phyloP scores from a whole-genome alignment of 768 basidiomycete genomes.

The Hemileccinum impolitum region DNA sequence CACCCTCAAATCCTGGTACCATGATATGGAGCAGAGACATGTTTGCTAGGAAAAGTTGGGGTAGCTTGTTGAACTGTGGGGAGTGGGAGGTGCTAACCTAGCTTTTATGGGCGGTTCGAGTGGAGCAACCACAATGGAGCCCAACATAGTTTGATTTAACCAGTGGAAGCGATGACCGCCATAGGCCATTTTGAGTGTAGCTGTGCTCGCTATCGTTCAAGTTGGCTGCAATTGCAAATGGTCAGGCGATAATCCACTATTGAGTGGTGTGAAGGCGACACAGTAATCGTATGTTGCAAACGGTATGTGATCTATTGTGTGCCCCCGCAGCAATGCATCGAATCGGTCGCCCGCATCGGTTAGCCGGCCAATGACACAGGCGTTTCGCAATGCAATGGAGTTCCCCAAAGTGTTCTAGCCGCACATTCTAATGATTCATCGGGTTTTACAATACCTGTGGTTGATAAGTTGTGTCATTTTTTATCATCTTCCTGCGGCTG shows the following conservation, averaged over 20 bases:
- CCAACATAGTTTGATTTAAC: too few relatives aligned
- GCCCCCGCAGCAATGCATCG: too few relatives aligned
- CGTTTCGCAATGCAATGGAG: too few relatives aligned
- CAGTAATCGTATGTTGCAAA: neutral
- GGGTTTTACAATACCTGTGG: neutral
- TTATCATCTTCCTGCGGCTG: too few relatives aligned
- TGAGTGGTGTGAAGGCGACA: neutral
- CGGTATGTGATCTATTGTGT: neutral
- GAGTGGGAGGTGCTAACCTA: neutral
- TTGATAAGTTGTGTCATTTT: neutral
- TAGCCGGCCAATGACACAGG: neutral
- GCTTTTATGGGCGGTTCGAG: conserved; percentile 15
- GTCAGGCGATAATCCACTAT: neutral
- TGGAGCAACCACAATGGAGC: neutral
- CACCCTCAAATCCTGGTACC: too few relatives aligned
- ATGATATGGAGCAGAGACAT: conserved; percentile 22
- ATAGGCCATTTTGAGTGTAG: too few relatives aligned
- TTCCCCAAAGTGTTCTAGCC: too few relatives aligned
- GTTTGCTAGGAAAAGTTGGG: neutral
- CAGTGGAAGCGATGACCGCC: too few relatives aligned
- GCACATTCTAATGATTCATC: neutral
- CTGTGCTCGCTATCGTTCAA: neutral
- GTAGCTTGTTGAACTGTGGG: conserved; percentile 1
- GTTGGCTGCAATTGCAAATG: neutral
- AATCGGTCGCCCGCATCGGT: neutral